These are phyloP conservation scores for Cryptosporidium baileyi DNA, from an alignment of 169 alveolate genomes.

Conservation along the genomic window DNA sequence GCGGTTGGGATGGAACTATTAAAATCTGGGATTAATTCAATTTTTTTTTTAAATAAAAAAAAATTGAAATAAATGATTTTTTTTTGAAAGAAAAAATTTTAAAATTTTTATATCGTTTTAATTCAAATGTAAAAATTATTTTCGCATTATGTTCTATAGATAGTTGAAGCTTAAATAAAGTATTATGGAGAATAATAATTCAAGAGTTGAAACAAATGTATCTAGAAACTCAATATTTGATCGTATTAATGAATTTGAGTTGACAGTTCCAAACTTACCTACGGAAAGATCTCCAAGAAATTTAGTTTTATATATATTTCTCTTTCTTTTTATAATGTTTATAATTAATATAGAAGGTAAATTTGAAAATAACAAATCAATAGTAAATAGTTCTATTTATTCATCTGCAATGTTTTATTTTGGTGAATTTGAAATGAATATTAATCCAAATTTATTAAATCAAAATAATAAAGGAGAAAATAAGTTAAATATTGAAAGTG, in stretches of 20 bases:
- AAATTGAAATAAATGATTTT: not conserved
- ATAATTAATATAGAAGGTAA: slow-evolving; percentile 9
- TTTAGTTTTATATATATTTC: not conserved
- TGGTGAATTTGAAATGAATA: slow-evolving; percentile 27
- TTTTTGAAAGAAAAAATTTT: not conserved
- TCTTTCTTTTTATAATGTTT: not conserved
- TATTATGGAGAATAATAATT: slow-evolving; percentile 10
- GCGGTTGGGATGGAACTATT: slow-evolving; percentile 96
- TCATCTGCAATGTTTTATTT: slow-evolving; percentile 32
- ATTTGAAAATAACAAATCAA: slow-evolving; percentile 12
- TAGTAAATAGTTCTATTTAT: not conserved
- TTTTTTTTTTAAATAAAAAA: not conserved
- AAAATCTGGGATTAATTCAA: slow-evolving; percentile 92
- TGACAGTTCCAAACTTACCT: not conserved
- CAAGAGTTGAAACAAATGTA: not conserved
- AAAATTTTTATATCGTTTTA: not conserved
- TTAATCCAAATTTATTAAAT: not conserved
- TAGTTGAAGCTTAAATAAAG: not conserved
- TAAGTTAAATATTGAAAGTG: not conserved
- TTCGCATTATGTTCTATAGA: not conserved
- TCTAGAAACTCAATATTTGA: not conserved
- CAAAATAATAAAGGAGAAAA: not conserved
- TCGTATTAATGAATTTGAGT: not conserved
- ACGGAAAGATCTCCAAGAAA: slow-evolving; percentile 20
- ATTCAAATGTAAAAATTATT: not conserved